Base-by-base conservation (phyloP, 1,139 yeast genomes). In the Candida dubliniensis region DNA sequence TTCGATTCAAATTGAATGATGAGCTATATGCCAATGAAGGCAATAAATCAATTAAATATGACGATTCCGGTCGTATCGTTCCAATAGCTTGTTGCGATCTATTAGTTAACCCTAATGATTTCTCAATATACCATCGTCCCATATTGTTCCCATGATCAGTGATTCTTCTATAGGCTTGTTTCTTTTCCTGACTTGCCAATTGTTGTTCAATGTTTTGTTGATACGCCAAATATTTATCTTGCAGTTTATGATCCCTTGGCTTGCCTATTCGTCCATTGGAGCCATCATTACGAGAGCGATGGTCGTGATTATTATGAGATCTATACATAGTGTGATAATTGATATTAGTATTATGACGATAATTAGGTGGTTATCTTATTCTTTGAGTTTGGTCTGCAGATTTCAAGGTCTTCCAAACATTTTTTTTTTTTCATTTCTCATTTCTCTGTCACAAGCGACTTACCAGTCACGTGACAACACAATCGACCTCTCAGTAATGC, bases 131-230 rank as follows among this genome's bases (percentile, higher is more conserved):
- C 80, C 89, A 81, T 49, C 89, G 70, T 6, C 91, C 90, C 74
- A 86, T 80, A 33, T 88, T 81, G 46, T 89, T 84, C 25, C 96
- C 96, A 65, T 87, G 90, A 63, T 91, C 98, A 8, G 89, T 87
- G 1, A 95, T 87, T 58, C 96, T 78, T 57, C 96, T 74, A 55
- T 82, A 87, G 7, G 86, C 80, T 8, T 82, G 67, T 50, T 79
- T 67, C 60, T 73, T 67, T 35, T 74, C 76, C 48, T 70, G 77
- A 34, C 74, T 70, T 31, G 73, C 74, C 41, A 71, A 61, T 54
- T 72, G 77, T 50, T 73, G 75, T 45, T 73, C 77, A 34, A 71
- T 53, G 44, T 66, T 69, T 48, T 66, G 74, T 46, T 66, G 68
- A 49, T 66, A 66, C 23, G 58, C 57, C 37, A 41, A 45, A 36